These are phyloP conservation scores for Epipyxis sp. DNA, from an alignment of 108 stramenopile species.

Conservation along the genomic window DNA sequence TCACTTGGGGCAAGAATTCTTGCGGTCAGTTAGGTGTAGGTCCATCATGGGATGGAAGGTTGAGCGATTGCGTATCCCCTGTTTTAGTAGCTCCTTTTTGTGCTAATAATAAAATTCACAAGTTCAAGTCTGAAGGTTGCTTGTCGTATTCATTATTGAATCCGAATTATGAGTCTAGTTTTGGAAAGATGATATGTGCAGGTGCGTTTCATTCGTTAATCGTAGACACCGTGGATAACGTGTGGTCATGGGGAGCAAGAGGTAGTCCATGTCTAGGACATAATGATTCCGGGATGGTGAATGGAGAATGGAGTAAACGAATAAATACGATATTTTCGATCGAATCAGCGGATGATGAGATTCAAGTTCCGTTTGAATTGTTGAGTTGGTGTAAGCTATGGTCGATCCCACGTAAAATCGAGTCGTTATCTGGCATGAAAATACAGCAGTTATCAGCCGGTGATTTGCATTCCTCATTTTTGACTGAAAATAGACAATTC, in stretches of 20 bases:
- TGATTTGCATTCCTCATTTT: not conserved
- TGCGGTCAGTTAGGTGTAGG: slow-evolving; percentile 33
- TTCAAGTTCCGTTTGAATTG: slow-evolving; percentile 20
- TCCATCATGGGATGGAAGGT: not conserved
- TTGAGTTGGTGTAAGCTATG: slow-evolving; percentile 13
- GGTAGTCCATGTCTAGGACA: not conserved
- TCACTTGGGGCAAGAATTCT: slow-evolving; percentile 27
- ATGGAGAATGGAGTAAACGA: not conserved
- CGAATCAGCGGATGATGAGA: not conserved
- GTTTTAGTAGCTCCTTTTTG: slow-evolving; percentile 15
- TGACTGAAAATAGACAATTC: not conserved
- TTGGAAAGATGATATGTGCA: not conserved
- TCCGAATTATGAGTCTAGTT: not conserved
- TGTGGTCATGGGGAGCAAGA: slow-evolving; percentile 32
- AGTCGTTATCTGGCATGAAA: not conserved
- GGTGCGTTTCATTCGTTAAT: not conserved
- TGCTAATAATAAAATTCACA: no score
- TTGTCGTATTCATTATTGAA: not conserved
- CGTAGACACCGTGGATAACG: not conserved
- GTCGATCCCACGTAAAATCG: slow-evolving; percentile 10
- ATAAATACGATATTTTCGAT: not conserved
- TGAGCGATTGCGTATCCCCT: slow-evolving; percentile 2
- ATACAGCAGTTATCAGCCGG: not conserved
- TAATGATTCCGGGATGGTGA: not conserved
- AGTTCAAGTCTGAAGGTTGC: not conserved